These are phyloP conservation scores for Silene latifolia DNA, from an alignment of 148 eudicot genomes.

Conservation along the genomic window DNA sequence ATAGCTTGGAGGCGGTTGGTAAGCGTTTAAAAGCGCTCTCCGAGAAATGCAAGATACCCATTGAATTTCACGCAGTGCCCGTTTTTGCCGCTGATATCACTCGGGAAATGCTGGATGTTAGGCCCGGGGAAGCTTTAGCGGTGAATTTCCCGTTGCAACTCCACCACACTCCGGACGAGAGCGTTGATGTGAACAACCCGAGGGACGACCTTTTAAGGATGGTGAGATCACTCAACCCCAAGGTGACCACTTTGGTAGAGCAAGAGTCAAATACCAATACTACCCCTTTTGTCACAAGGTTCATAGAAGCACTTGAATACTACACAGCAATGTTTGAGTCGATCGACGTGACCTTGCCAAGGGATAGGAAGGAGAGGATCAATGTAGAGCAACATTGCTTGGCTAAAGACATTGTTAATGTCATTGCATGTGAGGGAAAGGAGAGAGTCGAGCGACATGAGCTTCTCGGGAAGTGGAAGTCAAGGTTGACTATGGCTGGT, in stretches of 20 bases:
- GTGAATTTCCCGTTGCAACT: slow-evolving; percentile 87
- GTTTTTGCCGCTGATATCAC: slow-evolving; percentile 58
- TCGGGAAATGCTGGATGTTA: slow-evolving; percentile 57
- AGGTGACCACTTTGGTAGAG: slow-evolving; percentile 77
- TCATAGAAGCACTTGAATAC: slow-evolving; percentile 60
- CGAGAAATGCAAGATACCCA: slow-evolving; percentile 53
- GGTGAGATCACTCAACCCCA: slow-evolving; percentile 70
- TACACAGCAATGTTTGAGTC: slow-evolving; percentile 95
- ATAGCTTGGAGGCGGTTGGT: slow-evolving; percentile 52
- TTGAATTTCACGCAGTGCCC: slow-evolving; percentile 69
- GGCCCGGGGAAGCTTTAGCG: slow-evolving; percentile 80
- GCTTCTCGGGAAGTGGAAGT: slow-evolving; percentile 87
- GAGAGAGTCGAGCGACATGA: slow-evolving; percentile 88
- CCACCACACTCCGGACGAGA: slow-evolving; percentile 93
- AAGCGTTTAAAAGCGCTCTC: slow-evolving; percentile 54
- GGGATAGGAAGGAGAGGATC: slow-evolving; percentile 68
- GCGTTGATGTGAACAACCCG: slow-evolving; percentile 79
- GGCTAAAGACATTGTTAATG: slow-evolving; percentile 82
- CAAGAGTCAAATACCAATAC: slow-evolving; percentile 96
- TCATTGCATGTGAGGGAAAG: slow-evolving; percentile 86
- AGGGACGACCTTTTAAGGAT: slow-evolving; percentile 71
- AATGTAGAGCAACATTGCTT: slow-evolving; percentile 80
- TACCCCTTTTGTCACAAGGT: slow-evolving; percentile 66
- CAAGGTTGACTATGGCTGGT: slow-evolving; percentile 87
- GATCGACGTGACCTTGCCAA: slow-evolving; percentile 57